These are phyloP conservation scores for Amanita inopinata DNA, from an alignment of 768 basidiomycete genomes.

Conservation along the genomic window DNA sequence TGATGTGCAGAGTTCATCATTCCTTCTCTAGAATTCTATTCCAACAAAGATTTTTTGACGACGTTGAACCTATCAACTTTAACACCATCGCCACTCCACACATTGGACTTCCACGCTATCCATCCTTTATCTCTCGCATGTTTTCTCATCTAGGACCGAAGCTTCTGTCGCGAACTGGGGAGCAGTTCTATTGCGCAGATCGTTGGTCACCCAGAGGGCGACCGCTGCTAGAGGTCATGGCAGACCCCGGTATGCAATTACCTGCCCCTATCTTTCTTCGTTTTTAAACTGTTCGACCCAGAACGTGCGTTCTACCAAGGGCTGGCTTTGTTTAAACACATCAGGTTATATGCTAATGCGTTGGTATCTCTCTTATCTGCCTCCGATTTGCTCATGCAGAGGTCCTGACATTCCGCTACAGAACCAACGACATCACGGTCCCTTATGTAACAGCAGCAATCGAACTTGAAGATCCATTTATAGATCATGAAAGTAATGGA, in stretches of 20 bases:
- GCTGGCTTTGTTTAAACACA: conserved; percentile 52
- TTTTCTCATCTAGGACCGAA: conserved; percentile 50
- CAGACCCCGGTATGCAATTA: conserved; percentile 53
- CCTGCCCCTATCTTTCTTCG: conserved; percentile 2
- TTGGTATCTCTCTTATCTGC: conserved; percentile 23
- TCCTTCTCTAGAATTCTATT: conserved; percentile 41
- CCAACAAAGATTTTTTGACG: conserved; percentile 62
- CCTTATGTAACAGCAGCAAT: conserved; percentile 76
- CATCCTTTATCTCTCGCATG: conserved; percentile 47
- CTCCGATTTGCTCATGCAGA: conserved; percentile 2
- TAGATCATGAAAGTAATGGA: conserved; percentile 42
- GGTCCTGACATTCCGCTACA: conserved; percentile 17
- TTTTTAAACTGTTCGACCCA: conserved; percentile 16
- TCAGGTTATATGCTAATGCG: conserved; percentile 78
- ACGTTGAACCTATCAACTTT: conserved; percentile 68
- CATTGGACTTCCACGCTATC: conserved; percentile 61
- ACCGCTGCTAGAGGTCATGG: conserved; percentile 66
- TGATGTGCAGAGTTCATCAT: too few species aligned
- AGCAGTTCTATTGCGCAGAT: conserved; percentile 69
- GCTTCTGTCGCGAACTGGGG: conserved; percentile 69
- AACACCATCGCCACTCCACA: conserved; percentile 79
- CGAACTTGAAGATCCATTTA: conserved; percentile 58
- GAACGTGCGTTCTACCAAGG: conserved; percentile 72
- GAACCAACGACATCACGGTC: conserved; percentile 70
- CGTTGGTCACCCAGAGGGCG: conserved; percentile 60